These are phyloP conservation scores for Zymoseptoria crescenta DNA, from an alignment of 2,329 filamentous ascomycete genomes.

Conservation along the genomic window DNA sequence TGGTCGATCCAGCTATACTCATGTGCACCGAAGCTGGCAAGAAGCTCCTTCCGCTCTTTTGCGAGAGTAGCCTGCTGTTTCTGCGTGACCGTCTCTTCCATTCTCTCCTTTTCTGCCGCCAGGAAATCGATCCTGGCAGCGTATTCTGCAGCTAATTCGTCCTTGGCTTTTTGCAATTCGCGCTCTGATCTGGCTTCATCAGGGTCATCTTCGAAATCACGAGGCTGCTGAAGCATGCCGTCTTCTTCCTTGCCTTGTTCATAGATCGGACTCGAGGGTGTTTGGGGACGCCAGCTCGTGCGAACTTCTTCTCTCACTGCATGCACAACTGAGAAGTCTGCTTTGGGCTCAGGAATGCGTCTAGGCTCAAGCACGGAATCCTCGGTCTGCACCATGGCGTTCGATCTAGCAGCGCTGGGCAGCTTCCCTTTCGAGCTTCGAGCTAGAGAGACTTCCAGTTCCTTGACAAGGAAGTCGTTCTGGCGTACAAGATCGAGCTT, in stretches of 20 bases:
- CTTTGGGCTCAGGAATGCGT: conserved; percentile 9
- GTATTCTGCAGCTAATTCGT: conserved; percentile 29
- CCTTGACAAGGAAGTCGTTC: conserved; percentile 23
- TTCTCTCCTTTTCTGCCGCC: conserved; percentile 21
- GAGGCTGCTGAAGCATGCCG: conserved; percentile 14
- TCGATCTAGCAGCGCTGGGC: conserved; percentile 3
- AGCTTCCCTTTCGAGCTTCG: conserved; percentile 10
- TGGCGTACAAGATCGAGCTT: conserved; percentile 23
- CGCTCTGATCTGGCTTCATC: conserved; percentile 27
- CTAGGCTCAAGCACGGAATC: conserved; percentile 9
- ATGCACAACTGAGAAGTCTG: conserved; percentile 7
- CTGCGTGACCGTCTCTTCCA: conserved; percentile 26
- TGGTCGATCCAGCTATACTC: not conserved
- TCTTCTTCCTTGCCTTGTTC: conserved; percentile 15
- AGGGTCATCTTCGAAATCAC: conserved; percentile 31
- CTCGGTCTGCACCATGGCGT: conserved; percentile 21
- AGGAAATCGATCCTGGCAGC: conserved; percentile 27
- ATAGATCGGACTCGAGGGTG: conserved; percentile 12
- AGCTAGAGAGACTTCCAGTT: conserved; percentile 22
- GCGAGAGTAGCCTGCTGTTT: conserved; percentile 27
- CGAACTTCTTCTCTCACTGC: conserved; percentile 9
- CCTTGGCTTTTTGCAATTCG: conserved; percentile 29
- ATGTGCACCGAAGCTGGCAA: conserved; percentile 20
- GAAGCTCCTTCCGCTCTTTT: conserved; percentile 26
- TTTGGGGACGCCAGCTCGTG: conserved; percentile 5